Evolutionary conservation across 768 basidiomycete species (phyloP).

Genomic region (Tricholoma furcatifolium): DNA sequence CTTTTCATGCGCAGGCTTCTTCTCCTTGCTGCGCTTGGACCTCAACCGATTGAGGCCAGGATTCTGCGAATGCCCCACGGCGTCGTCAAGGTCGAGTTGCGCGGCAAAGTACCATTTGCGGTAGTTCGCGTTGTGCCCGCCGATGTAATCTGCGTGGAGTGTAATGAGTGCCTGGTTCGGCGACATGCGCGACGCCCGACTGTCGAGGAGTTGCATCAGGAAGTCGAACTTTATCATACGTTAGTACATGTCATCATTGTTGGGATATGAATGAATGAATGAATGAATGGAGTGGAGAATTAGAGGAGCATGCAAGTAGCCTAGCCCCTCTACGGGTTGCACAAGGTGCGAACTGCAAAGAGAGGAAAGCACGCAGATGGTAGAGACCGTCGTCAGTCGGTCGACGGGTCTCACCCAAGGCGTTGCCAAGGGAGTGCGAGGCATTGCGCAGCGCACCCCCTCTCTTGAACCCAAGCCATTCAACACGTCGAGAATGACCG

Average conservation of each 20-base stretch:
- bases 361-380: no score
- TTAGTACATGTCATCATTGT: conserved; percentile 2
- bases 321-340: neutral
- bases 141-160: conserved; percentile 98
- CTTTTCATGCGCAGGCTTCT: conserved; percentile 55
- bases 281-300: conserved; percentile 1
- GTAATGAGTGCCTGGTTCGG: conserved; percentile 94
- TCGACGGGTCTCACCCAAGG: neutral
- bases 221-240: conserved; percentile 76
- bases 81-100: conserved; percentile 97
- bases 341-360: neutral
- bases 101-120: conserved; percentile 99
- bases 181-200: conserved; percentile 94
- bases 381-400: no score
- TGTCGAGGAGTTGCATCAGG: conserved; percentile 96
- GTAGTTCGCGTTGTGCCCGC: conserved; percentile 97
- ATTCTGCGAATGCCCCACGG: conserved; percentile 89
- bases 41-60: conserved; percentile 85
- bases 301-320: neutral
- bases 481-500: no score
- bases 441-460: conserved; percentile 3
- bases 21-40: conserved; percentile 54
- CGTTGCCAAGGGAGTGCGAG: conserved; percentile 5
- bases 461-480: neutral
- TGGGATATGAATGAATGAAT: neutral